Evolutionary conservation across 768 basidiomycete genomes (phyloP).

Genomic region (Boletus sp.): DNA sequence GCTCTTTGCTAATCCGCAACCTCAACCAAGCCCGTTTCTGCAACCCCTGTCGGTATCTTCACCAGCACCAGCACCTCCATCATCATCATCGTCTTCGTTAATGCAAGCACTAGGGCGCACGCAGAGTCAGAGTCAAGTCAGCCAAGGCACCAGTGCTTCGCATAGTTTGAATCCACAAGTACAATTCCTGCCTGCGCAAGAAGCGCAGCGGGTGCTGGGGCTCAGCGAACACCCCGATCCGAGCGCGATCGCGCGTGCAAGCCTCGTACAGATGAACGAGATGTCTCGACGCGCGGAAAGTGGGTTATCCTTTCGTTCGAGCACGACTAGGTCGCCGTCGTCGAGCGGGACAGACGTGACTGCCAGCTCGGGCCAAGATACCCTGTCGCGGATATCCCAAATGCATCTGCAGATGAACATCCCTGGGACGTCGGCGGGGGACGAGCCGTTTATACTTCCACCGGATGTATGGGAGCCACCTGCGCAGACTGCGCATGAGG

Average conservation of each 20-base stretch:
- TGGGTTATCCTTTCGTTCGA: constrained; percentile 28
- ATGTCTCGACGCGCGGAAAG: constrained; percentile 62
- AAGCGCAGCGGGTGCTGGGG: constrained; percentile 52
- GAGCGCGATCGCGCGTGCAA: constrained; percentile 60
- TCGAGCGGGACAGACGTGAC: constrained; percentile 18
- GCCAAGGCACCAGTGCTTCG: not conserved
- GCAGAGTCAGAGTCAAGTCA: constrained; percentile 11
- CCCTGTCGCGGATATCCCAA: constrained; percentile 48
- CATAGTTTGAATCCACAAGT: constrained; percentile 13
- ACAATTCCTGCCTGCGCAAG: constrained; percentile 55
- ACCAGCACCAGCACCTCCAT: constrained; percentile 15
- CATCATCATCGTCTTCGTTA: constrained; percentile 24
- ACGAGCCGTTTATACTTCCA: constrained; percentile 30
- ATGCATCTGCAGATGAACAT: constrained; percentile 45
- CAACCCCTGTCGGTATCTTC: constrained; percentile 19
- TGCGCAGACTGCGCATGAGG: constrained; percentile 47
- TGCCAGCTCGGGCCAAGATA: constrained; percentile 36
- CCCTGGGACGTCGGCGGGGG: constrained; percentile 25
- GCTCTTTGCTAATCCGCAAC: constrained; percentile 20
- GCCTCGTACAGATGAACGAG: constrained; percentile 77
- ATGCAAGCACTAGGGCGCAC: constrained; percentile 24
- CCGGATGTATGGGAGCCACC: constrained; percentile 28
- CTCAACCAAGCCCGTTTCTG: constrained; percentile 32
- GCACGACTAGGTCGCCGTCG: constrained; percentile 15
- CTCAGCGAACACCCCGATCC: constrained; percentile 43